Conservation (phyloP, 108 stramenopile genomes). For the Schizochytrium sp. region DNA sequence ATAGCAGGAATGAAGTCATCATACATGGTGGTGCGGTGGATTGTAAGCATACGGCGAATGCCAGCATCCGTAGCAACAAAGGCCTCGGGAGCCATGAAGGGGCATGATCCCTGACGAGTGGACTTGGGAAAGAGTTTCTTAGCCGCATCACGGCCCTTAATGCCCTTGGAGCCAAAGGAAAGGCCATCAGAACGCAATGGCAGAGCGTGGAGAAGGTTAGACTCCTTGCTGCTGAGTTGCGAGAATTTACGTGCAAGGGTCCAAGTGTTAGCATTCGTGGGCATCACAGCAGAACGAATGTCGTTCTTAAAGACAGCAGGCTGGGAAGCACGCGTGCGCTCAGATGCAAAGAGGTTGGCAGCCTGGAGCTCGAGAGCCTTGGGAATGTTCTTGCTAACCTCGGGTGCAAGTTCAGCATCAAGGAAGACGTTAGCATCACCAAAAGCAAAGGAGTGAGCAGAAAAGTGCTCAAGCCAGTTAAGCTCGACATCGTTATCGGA, state of each 20-base stretch:
- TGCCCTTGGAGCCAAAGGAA: constrained; percentile 29
- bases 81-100: constrained; percentile 5
- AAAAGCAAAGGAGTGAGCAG: constrained; percentile 34
- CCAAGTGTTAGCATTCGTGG: background rate
- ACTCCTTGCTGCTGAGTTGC: background rate
- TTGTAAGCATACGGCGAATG: constrained; percentile 34
- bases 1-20: constrained; percentile 41
- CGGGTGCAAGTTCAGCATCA: background rate
- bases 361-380: background rate
- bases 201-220: constrained; percentile 18
- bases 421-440: constrained; percentile 55
- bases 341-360: background rate
- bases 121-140: background rate
- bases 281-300: constrained; percentile 8
- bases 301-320: constrained; percentile 33
- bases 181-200: constrained; percentile 1
- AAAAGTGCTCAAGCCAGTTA: constrained; percentile 43
- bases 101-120: background rate
- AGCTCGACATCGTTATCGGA: constrained; percentile 38
- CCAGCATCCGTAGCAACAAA: constrained; percentile 55
- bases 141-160: background rate
- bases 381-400: background rate
- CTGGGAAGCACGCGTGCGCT: constrained; percentile 16
- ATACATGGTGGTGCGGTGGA: constrained; percentile 49
- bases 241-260: background rate